phyloP scores from a whole-genome alignment of 176 grass and related monocot genomes.

The Puya raimondii region DNA sequence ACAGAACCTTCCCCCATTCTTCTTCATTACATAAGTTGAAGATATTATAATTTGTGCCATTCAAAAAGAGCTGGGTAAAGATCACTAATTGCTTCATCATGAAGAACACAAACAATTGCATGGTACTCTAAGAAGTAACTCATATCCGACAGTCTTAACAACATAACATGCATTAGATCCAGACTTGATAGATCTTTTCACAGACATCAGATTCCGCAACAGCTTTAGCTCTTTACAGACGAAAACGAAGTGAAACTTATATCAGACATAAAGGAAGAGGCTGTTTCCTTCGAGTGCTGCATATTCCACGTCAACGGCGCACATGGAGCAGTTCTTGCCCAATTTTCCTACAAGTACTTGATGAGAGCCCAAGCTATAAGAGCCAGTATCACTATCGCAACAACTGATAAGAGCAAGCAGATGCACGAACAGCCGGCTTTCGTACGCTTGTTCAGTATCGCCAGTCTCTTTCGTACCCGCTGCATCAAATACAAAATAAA shows the following conservation, averaged over 20 bases:
- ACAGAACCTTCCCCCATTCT: too few species aligned
- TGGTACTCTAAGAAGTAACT: too few species aligned
- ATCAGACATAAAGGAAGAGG: background rate
- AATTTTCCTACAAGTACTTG: constrained; percentile 9
- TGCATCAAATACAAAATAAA: constrained; percentile 17
- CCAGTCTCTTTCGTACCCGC: constrained; percentile 41
- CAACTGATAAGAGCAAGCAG: constrained; percentile 28
- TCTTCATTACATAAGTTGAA: too few species aligned
- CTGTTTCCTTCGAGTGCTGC: too few species aligned
- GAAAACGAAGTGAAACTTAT: background rate
- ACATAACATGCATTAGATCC: background rate
- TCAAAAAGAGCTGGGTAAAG: too few species aligned
- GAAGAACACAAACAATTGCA: too few species aligned
- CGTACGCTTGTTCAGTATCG: constrained; percentile 33
- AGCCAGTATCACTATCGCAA: constrained; percentile 31
- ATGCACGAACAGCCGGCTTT: constrained; percentile 35
- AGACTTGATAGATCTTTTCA: background rate
- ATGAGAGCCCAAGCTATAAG: constrained; percentile 36
- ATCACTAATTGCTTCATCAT: too few species aligned
- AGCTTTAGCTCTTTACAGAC: background rate
- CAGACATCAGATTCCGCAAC: background rate
- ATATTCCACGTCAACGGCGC: too few species aligned
- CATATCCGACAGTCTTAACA: too few species aligned
- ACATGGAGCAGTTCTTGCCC: background rate
- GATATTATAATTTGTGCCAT: too few species aligned